Base-by-base conservation (phyloP, 345 rosid species). In the Murraya paniculata region DNA sequence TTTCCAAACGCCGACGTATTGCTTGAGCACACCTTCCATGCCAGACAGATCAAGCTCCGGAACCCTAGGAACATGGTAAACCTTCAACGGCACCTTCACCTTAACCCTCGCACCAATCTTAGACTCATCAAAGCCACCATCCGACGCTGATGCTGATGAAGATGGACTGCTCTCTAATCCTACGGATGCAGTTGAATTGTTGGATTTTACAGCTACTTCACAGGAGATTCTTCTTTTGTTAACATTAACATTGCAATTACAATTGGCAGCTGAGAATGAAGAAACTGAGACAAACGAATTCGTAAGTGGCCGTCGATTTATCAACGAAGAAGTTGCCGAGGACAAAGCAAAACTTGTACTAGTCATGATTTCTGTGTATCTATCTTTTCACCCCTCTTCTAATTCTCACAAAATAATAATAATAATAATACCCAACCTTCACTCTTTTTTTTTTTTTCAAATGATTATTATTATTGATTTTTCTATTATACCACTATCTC, bases 1-100 rank as follows among this genome's bases (percentile, higher is more conserved):
- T 79, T 91, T 94, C 93, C 92, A 96, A 21, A 88, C 53, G 39
- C 70, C 89, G 5, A 88, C 92, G 84, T 86, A 88, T 81, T 91
- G 92, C 88, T 94, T 96, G 27, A 94, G 57, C 21, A 62, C 75
- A 9, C 99, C 99, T 85, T 94, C 97, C 94, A 85, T 87, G 6
- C 93, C 99, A 61, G 75, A 75, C 82, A 96, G 87, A 80, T 94
- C 98, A 57, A 90, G 53, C 86, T 92, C 97, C 30, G 88, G 87
- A 9, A 90, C 94, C 9, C 91, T 88, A 69, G 88, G 89, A 72
- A 92, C 97, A 56, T 96, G 99, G 84, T 96, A 96, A 2, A 94
- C 95, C 81, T 90, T 96, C 78, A 96, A 67, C 24, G 97, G 97
- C 60, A 38, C 94, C 76, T 83, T 96, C 68, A 96, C 98, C 86